Evolutionary conservation across 352 stramenopile species (phyloP).

Genomic region (Phytophthora pistaciae): DNA sequence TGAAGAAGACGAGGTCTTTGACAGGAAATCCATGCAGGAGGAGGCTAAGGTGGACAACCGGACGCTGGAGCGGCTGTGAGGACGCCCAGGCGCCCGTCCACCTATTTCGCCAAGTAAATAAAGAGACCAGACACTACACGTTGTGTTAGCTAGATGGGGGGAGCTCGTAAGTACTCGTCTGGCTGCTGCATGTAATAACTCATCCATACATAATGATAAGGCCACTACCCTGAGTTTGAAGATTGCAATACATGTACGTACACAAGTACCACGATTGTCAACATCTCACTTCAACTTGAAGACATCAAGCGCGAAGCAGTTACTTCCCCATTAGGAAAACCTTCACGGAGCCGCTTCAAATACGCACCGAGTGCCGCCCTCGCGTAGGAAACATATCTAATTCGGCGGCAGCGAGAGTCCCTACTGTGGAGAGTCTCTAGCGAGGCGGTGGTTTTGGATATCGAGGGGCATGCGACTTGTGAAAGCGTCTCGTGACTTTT

Average conservation of each 20-base stretch:
- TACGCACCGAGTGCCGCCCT: not conserved
- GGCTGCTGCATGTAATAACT: slow-evolving; percentile 1
- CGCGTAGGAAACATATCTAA: not conserved
- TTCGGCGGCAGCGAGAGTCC: not conserved
- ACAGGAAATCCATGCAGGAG: slow-evolving; percentile 46
- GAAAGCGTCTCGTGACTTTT: slow-evolving; percentile 24
- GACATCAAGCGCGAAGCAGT: no score
- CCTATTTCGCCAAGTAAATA: slow-evolving; percentile 26
- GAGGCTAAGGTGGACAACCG: slow-evolving; percentile 64
- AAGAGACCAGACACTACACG: slow-evolving; percentile 12
- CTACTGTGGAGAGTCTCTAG: not conserved
- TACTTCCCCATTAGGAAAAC: no score
- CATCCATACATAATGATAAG: slow-evolving; percentile 1
- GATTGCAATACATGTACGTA: not conserved
- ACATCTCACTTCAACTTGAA: not conserved
- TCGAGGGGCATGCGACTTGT: not conserved
- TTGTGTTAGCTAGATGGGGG: not conserved
- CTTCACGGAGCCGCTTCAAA: not conserved
- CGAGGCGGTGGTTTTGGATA: slow-evolving; percentile 20
- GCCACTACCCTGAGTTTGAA: not conserved
- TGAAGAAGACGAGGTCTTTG: slow-evolving; percentile 83
- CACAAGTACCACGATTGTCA: not conserved
- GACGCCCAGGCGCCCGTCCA: not conserved
- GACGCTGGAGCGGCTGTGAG: slow-evolving; percentile 70
- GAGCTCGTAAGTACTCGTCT: not conserved